phyloP scores from a whole-genome alignment of 2,329 filamentous ascomycete genomes.

The Aspergillus japonicus region DNA sequence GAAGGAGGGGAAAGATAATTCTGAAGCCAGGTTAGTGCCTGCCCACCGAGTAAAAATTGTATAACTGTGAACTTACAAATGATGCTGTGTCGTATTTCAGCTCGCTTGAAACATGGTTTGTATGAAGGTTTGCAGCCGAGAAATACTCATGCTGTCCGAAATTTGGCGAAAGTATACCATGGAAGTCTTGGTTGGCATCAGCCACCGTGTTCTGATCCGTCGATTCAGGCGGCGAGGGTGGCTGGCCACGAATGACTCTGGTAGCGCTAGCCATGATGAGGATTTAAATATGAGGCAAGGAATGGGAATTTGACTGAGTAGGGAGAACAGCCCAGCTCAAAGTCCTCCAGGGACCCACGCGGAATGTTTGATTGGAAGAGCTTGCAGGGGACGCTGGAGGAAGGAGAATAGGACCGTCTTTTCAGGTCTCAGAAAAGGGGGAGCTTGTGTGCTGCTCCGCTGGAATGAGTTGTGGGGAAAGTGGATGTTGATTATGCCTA shows the following conservation, averaged over 20 bases:
- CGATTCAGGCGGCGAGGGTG: slow-evolving; percentile 33
- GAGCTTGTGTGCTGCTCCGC: background rate
- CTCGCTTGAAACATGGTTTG: slow-evolving; percentile 3
- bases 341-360: background rate
- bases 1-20: slow-evolving; percentile 11
- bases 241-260: slow-evolving; percentile 21
- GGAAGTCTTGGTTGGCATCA: slow-evolving; percentile 17
- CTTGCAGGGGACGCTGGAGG: background rate
- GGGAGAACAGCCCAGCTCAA: background rate
- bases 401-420: background rate
- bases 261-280: slow-evolving; percentile 10
- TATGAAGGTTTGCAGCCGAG: slow-evolving; percentile 3
- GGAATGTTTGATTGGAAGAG: background rate
- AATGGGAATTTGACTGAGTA: slow-evolving; percentile 11
- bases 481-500: background rate
- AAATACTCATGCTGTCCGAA: slow-evolving; percentile 13
- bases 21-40: slow-evolving; percentile 4
- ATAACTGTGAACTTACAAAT: slow-evolving; percentile 20
- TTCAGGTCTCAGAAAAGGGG: background rate
- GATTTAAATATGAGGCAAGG: background rate
- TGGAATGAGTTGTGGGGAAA: background rate
- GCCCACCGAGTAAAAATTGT: background rate
- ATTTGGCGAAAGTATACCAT: slow-evolving; percentile 15
- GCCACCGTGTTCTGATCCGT: slow-evolving; percentile 22
- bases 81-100: slow-evolving; percentile 10